phyloP scores from a whole-genome alignment of 2,329 filamentous ascomycete genomes.

The Pseudonectria buxi region DNA sequence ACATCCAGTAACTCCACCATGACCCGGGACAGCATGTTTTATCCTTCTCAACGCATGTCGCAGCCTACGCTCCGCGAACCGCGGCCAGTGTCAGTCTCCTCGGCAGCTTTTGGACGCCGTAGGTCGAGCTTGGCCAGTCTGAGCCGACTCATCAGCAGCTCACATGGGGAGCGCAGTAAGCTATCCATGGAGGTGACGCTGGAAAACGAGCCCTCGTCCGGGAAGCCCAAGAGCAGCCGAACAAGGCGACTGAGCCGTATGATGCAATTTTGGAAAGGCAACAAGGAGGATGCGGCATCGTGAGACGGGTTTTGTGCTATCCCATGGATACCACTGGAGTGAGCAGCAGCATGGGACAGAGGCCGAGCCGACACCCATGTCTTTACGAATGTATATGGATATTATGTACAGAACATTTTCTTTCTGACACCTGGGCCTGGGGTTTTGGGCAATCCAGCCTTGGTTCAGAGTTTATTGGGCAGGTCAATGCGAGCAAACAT shows the following conservation, averaged over 20 bases:
- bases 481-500: conserved; percentile 1
- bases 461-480: conserved; percentile 5
- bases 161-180: conserved; percentile 69
- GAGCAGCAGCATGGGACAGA: too few relatives aligned
- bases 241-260: conserved; percentile 65
- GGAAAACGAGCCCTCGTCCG: conserved; percentile 47
- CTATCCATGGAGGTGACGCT: conserved; percentile 60
- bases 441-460: conserved; percentile 1
- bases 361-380: conserved; percentile 7
- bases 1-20: conserved; percentile 74
- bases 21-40: conserved; percentile 58
- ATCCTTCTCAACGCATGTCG: conserved; percentile 39
- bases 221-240: conserved; percentile 55
- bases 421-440: conserved; percentile 1
- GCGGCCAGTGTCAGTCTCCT: conserved; percentile 56
- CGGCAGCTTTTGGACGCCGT: conserved; percentile 58
- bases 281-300: conserved; percentile 33
- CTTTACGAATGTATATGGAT: conserved; percentile 31
- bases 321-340: not conserved
- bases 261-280: conserved; percentile 72
- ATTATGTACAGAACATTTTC: conserved; percentile 30
- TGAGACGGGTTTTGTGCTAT: conserved; percentile 14
- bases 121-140: conserved; percentile 71
- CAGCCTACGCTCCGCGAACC: conserved; percentile 45
- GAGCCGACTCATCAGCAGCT: conserved; percentile 67